Percentiles rank a stretch among this genome's conserved stretches.
Evolutionary conservation across 768 basidiomycete genomes (phyloP).

Genomic region (Russula earlei): DNA sequence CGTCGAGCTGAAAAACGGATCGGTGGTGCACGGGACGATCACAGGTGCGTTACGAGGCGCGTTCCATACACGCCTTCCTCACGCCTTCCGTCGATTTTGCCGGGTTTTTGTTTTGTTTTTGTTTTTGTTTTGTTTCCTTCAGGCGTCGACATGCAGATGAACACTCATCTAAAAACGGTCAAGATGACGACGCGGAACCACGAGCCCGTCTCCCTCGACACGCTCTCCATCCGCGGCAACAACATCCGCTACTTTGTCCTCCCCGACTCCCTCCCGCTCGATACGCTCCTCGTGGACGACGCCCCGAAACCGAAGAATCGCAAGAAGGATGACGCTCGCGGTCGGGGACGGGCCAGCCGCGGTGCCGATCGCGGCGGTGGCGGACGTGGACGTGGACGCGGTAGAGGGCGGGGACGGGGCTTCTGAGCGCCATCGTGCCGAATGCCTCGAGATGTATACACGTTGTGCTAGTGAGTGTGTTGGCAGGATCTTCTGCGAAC

Average conservation of each 20-base stretch:
- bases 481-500: not conserved
- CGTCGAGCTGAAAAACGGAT: constrained; percentile 96
- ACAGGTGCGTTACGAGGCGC: constrained; percentile 53
- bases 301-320: constrained; percentile 91
- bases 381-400: constrained; percentile 43
- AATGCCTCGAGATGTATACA: not conserved
- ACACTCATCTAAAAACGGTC: constrained; percentile 95
- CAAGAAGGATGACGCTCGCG: constrained; percentile 79
- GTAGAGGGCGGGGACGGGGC: constrained; percentile 42
- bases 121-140: not conserved
- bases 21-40: constrained; percentile 91
- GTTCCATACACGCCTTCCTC: not conserved
- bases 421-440: constrained; percentile 1
- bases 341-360: constrained; percentile 46
- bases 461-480: not conserved
- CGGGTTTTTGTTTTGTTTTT: too few species aligned
- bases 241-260: constrained; percentile 95
- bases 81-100: not conserved
- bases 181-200: constrained; percentile 93
- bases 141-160: constrained; percentile 99
- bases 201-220: constrained; percentile 78
- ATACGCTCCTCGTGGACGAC: constrained; percentile 95
- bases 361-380: constrained; percentile 25
- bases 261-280: constrained; percentile 93
- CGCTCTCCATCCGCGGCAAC: constrained; percentile 91